Conservation (phyloP, 2,329 filamentous ascomycete genomes). For the Elsinoe batatas region DNA sequence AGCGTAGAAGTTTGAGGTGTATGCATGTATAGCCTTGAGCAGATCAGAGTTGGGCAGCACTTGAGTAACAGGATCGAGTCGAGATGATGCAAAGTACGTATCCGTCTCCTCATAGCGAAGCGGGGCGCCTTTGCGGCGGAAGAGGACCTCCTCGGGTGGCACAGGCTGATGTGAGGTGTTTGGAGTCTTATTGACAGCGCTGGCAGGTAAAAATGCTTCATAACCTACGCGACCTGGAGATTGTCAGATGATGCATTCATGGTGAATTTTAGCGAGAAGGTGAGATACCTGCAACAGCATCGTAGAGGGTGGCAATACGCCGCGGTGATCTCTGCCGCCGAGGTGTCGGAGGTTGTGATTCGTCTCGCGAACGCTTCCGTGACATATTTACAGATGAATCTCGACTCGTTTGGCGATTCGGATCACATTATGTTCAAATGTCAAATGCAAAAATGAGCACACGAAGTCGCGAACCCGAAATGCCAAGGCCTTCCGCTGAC, state of each 20-base stretch:
- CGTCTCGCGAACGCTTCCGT: conserved; percentile 1
- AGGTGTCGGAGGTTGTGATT: background rate
- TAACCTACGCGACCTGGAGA: conserved; percentile 38
- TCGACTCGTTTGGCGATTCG: background rate
- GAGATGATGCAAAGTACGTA: conserved; percentile 57
- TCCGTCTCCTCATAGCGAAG: conserved; percentile 60
- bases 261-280: background rate
- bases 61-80: conserved; percentile 38
- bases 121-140: conserved; percentile 54
- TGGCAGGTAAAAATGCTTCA: conserved; percentile 33
- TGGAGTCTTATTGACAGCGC: conserved; percentile 19
- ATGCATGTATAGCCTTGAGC: conserved; percentile 58
- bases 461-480: background rate
- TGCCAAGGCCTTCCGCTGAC: background rate
- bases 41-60: conserved; percentile 59
- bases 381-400: background rate
- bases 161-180: conserved; percentile 32
- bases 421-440: background rate
- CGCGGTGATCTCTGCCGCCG: background rate
- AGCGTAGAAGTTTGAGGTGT: conserved; percentile 57
- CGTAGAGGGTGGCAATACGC: conserved; percentile 48
- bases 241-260: background rate
- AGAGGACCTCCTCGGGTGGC: conserved; percentile 62
- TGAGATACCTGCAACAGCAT: conserved; percentile 56
- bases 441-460: background rate